A percentile compares a stretch with the other conserved stretches of the same genome.
These are phyloP conservation scores for Penicillium tannophilum DNA, from an alignment of 495 filamentous ascomycete genomes.

Conservation along the genomic window DNA sequence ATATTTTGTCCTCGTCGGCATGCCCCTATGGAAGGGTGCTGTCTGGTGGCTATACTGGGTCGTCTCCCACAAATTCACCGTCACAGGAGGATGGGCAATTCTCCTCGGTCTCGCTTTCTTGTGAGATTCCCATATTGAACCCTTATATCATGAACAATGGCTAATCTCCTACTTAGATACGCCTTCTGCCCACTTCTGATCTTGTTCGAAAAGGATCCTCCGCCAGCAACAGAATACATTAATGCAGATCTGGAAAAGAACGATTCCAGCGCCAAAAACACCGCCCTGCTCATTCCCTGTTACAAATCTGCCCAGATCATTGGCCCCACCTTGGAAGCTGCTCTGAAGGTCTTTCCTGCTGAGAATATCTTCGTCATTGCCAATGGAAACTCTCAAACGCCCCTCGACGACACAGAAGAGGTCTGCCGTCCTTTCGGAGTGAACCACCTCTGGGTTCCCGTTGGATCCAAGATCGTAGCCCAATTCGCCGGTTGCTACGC, in stretches of 20 bases:
- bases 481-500: conserved; percentile 51
- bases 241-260: conserved; percentile 18
- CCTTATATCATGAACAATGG: not conserved
- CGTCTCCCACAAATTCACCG: conserved; percentile 37
- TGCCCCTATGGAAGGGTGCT: conserved; percentile 45
- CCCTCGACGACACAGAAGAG: conserved; percentile 47
- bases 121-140: conserved; percentile 21
- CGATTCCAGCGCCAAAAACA: conserved; percentile 28
- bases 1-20: conserved; percentile 44
- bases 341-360: conserved; percentile 47
- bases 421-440: conserved; percentile 45
- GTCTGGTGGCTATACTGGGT: conserved; percentile 46
- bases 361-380: conserved; percentile 49
- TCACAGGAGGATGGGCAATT: conserved; percentile 40
- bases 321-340: conserved; percentile 44
- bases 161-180: conserved; percentile 27
- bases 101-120: conserved; percentile 36
- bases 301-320: conserved; percentile 49
- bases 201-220: conserved; percentile 40
- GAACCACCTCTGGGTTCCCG: conserved; percentile 41
- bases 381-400: conserved; percentile 43
- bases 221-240: not conserved
- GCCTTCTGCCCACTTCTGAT: conserved; percentile 41
- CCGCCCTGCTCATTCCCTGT: conserved; percentile 51
- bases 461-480: conserved; percentile 49